Conservation (phyloP, 2,329 filamentous ascomycete genomes). For the Talaromyces marneffei region DNA sequence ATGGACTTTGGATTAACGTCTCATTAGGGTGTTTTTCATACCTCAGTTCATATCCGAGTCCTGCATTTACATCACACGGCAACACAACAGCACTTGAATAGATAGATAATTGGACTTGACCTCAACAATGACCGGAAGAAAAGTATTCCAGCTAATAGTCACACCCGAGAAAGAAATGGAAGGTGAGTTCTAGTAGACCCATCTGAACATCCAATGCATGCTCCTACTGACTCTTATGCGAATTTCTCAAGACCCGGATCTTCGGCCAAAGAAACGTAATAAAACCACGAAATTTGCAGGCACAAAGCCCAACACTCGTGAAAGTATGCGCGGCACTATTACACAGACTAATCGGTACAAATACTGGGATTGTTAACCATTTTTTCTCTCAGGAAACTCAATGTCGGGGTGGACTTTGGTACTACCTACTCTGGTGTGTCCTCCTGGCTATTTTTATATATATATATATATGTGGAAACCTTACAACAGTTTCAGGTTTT, state of each 20-base stretch:
- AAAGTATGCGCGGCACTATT: not conserved
- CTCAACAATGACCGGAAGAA: not conserved
- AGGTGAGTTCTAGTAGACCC: not conserved
- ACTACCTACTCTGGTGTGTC: conserved; percentile 11
- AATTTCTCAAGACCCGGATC: not conserved
- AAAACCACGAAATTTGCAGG: not conserved
- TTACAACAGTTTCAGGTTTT: not conserved
- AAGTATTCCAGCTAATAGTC: not conserved
- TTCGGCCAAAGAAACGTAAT: not conserved
- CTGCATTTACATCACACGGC: not conserved
- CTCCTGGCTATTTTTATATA: not conserved
- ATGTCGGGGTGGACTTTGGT: conserved; percentile 10
- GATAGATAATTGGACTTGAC: not conserved
- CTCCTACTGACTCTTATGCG: not conserved
- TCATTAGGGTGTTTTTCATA: not conserved
- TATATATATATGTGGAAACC: not conserved
- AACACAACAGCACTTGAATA: not conserved
- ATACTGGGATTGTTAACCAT: not conserved
- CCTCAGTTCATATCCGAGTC: not conserved
- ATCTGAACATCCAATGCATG: not conserved
- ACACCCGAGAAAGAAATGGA: not conserved
- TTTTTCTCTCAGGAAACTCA: not conserved
- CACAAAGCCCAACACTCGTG: not conserved
- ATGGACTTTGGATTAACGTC: not conserved
- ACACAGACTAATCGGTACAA: not conserved